Conservation (phyloP, 2,329 filamentous ascomycete genomes). For the Dryadomyces quercivorus region DNA sequence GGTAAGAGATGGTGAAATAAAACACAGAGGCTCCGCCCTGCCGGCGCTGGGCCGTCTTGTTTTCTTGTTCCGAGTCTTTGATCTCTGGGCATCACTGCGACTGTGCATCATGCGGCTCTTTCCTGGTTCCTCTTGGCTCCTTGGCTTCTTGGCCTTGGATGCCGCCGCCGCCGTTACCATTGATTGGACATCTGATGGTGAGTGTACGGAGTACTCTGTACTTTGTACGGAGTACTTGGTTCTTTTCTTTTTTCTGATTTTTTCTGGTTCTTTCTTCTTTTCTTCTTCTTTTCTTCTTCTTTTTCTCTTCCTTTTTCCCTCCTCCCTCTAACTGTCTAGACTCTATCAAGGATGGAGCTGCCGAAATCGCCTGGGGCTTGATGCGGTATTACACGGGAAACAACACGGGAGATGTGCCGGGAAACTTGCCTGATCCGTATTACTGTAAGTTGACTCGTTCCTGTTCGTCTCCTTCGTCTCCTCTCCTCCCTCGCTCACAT, state of each 20-base stretch:
- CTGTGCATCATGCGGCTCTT: background rate
- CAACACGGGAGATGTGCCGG: constrained; percentile 34
- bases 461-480: background rate
- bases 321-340: constrained; percentile 20
- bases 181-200: background rate
- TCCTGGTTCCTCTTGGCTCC: background rate
- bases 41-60: background rate
- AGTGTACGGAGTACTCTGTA: too few species aligned
- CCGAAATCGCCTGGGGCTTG: constrained; percentile 36
- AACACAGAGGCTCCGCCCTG: background rate
- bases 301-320: too few species aligned
- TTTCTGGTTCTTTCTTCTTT: too few species aligned
- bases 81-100: background rate
- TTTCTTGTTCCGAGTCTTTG: background rate
- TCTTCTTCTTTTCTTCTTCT: too few species aligned
- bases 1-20: background rate
- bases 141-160: background rate
- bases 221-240: too few species aligned
- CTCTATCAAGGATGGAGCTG: constrained; percentile 34
- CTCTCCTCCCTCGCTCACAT: background rate
- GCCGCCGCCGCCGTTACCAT: background rate
- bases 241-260: too few species aligned
- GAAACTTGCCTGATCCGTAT: constrained; percentile 22
- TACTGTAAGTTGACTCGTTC: constrained; percentile 7
- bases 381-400: constrained; percentile 33